Conservation (phyloP, 257 asterid species). For the Capsicum baccatum region DNA sequence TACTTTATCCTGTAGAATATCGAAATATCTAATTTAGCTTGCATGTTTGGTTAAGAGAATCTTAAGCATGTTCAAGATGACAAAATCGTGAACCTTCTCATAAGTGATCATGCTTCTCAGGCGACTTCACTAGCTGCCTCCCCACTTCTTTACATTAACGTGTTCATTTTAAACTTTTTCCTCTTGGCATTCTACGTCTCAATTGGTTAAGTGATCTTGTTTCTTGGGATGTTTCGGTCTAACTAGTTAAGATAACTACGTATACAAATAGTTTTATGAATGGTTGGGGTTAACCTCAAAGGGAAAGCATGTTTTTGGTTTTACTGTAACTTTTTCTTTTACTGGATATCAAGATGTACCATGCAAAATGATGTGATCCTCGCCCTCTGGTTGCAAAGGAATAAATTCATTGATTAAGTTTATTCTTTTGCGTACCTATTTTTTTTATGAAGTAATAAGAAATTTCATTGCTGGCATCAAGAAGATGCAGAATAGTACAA, state of each 20-base stretch:
- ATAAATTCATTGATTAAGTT: background rate
- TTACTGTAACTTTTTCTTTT: background rate
- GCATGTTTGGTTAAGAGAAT: background rate
- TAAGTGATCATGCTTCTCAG: background rate
- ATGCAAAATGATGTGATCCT: background rate
- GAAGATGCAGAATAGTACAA: too few relatives aligned
- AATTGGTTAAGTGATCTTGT: background rate
- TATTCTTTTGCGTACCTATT: background rate
- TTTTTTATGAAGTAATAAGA: background rate
- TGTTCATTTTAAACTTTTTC: background rate
- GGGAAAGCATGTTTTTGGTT: conserved; percentile 5
- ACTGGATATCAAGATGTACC: background rate
- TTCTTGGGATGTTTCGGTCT: background rate
- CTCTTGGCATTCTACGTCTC: conserved; percentile 13
- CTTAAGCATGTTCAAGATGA: conserved; percentile 20
- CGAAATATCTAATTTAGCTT: background rate
- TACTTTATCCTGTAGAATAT: conserved; percentile 6
- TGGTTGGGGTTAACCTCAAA: background rate
- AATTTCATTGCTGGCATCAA: too few relatives aligned
- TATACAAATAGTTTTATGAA: background rate
- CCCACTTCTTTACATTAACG: background rate
- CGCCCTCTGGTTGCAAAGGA: background rate
- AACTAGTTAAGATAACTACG: conserved; percentile 6
- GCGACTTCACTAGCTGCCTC: background rate
- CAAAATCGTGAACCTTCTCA: background rate